These are phyloP conservation scores for Allomyces arbusculus DNA, from an alignment of 192 early-diverging fungal genomes.

Conservation along the genomic window DNA sequence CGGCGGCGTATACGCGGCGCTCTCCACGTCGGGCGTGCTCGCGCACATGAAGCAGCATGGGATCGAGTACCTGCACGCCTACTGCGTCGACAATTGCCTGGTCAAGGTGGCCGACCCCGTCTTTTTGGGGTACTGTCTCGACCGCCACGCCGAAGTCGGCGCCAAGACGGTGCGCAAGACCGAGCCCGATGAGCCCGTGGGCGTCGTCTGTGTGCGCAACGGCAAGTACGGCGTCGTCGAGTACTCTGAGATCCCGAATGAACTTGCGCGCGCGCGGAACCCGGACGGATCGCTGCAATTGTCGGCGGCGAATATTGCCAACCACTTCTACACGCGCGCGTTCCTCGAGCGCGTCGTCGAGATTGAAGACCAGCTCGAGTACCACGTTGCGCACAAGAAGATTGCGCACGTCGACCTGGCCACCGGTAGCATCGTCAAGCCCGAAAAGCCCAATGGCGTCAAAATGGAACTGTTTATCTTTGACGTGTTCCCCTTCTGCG, in stretches of 20 bases:
- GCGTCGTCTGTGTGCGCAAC: slow-evolving; percentile 85
- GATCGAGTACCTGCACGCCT: slow-evolving; percentile 75
- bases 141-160: slow-evolving; percentile 77
- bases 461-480: slow-evolving; percentile 99
- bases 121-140: slow-evolving; percentile 84
- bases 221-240: slow-evolving; percentile 72
- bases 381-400: slow-evolving; percentile 96
- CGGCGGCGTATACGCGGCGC: slow-evolving; percentile 88
- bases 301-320: slow-evolving; percentile 92
- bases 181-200: slow-evolving; percentile 70
- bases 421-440: slow-evolving; percentile 45
- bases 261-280: slow-evolving; percentile 45
- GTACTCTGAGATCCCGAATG: slow-evolving; percentile 79
- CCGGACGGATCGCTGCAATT: slow-evolving; percentile 50
- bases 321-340: slow-evolving; percentile 88
- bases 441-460: slow-evolving; percentile 78
- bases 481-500: slow-evolving; percentile 88
- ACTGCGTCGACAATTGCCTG: slow-evolving; percentile 96
- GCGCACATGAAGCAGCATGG: slow-evolving; percentile 58
- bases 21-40: slow-evolving; percentile 62
- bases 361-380: slow-evolving; percentile 72
- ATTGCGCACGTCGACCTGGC: slow-evolving; percentile 72
- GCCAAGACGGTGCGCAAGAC: slow-evolving; percentile 85
- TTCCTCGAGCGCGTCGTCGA: slow-evolving; percentile 71
- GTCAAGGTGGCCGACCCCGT: slow-evolving; percentile 90